Conservation (phyloP, 371 early-diverging fungal species). For the Sporodiniella umbellata region DNA sequence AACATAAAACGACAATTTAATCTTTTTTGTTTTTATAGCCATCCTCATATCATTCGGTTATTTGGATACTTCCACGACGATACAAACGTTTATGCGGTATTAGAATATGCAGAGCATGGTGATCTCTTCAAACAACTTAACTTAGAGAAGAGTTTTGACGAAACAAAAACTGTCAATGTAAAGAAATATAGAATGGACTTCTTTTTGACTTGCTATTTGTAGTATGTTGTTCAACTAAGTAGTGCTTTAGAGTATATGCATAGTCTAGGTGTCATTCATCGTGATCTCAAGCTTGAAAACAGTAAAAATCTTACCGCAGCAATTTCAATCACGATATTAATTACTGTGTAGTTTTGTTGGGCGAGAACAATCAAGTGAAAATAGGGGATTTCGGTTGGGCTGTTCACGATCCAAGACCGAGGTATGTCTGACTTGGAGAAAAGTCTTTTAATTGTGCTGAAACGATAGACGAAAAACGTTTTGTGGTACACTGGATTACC, state of each 20-base stretch:
- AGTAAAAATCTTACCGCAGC: too few relatives aligned
- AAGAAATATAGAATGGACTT: neutral
- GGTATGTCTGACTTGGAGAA: slow-evolving; percentile 26
- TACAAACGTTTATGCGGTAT: slow-evolving; percentile 88
- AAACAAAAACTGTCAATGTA: slow-evolving; percentile 76
- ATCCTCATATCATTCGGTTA: slow-evolving; percentile 91
- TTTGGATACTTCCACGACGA: slow-evolving; percentile 98
- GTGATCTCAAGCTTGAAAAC: slow-evolving; percentile 83
- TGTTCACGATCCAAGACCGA: slow-evolving; percentile 86
- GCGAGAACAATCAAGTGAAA: slow-evolving; percentile 82
- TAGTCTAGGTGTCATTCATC: slow-evolving; percentile 64
- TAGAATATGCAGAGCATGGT: slow-evolving; percentile 96
- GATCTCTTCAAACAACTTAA: slow-evolving; percentile 88
- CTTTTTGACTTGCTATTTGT: neutral
- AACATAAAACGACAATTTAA: too few relatives aligned
- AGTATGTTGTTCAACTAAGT: slow-evolving; percentile 91
- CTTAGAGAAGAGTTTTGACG: slow-evolving; percentile 67
- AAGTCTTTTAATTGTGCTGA: slow-evolving; percentile 5
- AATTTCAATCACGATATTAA: too few relatives aligned
- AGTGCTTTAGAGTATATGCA: slow-evolving; percentile 73
- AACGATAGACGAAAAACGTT: slow-evolving; percentile 71
- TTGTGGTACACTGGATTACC: slow-evolving; percentile 97
- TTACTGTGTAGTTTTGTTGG: slow-evolving; percentile 52
- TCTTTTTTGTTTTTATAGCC: slow-evolving; percentile 42
- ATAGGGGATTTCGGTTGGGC: slow-evolving; percentile 99